Evolutionary conservation across 805 yeast genomes (phyloP).

Genomic region (Wickerhamomyces strasburgensis): DNA sequence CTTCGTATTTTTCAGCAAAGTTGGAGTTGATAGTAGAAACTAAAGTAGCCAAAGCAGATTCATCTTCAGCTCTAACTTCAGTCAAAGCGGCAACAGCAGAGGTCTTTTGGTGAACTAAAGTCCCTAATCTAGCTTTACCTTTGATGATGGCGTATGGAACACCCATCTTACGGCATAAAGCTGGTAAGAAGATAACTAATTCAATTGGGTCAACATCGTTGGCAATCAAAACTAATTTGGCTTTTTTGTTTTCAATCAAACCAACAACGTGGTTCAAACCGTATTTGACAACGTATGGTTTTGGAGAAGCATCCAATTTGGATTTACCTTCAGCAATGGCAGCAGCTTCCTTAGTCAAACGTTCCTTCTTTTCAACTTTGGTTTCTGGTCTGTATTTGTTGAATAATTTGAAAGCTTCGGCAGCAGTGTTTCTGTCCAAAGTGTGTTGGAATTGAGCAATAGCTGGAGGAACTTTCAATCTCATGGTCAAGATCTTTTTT

Average conservation of each 20-base stretch:
- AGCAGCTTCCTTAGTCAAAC: slow-evolving; percentile 98
- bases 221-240: slow-evolving; percentile 94
- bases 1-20: slow-evolving; percentile 93
- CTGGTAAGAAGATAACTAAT: slow-evolving; percentile 95
- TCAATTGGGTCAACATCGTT: slow-evolving; percentile 99
- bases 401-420: slow-evolving; percentile 93
- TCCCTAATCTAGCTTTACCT: slow-evolving; percentile 98
- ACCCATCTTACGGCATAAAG: slow-evolving; percentile 99
- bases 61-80: slow-evolving; percentile 92
- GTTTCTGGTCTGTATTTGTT: slow-evolving; percentile 99
- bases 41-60: slow-evolving; percentile 88
- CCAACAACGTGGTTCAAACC: slow-evolving; percentile 99
- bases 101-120: slow-evolving; percentile 96
- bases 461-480: slow-evolving; percentile 99
- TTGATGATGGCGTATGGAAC: slow-evolving; percentile 97
- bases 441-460: slow-evolving; percentile 94
- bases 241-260: slow-evolving; percentile 96
- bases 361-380: slow-evolving; percentile 95
- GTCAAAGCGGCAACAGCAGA: slow-evolving; percentile 96
- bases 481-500: slow-evolving; percentile 89
- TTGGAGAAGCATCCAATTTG: slow-evolving; percentile 93
- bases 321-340: slow-evolving; percentile 98
- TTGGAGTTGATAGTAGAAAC: slow-evolving; percentile 90
- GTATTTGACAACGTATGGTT: slow-evolving; percentile 95
- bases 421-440: slow-evolving; percentile 98